These are phyloP conservation scores for Urochloa ruziziensis DNA, from an alignment of 176 grass and related monocot genomes.

Conservation along the genomic window DNA sequence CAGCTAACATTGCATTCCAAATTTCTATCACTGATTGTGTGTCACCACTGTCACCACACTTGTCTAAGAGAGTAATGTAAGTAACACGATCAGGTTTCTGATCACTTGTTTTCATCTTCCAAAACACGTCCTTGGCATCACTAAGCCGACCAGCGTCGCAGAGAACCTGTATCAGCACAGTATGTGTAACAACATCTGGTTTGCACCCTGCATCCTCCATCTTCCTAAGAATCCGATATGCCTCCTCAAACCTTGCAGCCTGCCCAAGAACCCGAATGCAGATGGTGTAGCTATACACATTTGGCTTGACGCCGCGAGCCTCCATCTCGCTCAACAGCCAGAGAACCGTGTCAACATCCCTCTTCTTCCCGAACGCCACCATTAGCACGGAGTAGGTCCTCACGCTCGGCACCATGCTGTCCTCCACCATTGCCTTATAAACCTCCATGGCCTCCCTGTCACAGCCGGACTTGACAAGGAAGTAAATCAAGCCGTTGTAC, in stretches of 20 bases:
- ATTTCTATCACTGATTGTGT: constrained; percentile 54
- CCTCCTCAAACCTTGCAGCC: constrained; percentile 55
- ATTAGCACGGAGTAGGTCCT: constrained; percentile 88
- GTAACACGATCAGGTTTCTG: constrained; percentile 83
- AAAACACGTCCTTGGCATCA: constrained; percentile 80
- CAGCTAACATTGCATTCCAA: constrained; percentile 69
- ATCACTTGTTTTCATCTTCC: constrained; percentile 75
- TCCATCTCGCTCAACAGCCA: constrained; percentile 73
- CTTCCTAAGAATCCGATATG: constrained; percentile 47
- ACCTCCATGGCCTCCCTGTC: constrained; percentile 66
- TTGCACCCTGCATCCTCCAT: constrained; percentile 75
- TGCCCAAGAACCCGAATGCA: constrained; percentile 83
- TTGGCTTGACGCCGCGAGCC: constrained; percentile 63
- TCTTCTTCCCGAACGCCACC: constrained; percentile 76
- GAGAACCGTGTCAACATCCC: constrained; percentile 55
- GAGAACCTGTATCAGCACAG: constrained; percentile 73
- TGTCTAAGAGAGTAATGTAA: constrained; percentile 84
- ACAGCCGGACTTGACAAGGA: constrained; percentile 69
- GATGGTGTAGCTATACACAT: constrained; percentile 96
- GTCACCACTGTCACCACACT: constrained; percentile 75
- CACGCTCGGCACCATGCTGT: constrained; percentile 45
- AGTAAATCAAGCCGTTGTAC: constrained; percentile 82
- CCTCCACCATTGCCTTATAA: constrained; percentile 56
- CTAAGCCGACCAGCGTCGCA: constrained; percentile 60
- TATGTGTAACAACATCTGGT: constrained; percentile 77